phyloP scores from a whole-genome alignment of 2,329 filamentous ascomycete genomes.

The Cadophora luteo-olivacea region DNA sequence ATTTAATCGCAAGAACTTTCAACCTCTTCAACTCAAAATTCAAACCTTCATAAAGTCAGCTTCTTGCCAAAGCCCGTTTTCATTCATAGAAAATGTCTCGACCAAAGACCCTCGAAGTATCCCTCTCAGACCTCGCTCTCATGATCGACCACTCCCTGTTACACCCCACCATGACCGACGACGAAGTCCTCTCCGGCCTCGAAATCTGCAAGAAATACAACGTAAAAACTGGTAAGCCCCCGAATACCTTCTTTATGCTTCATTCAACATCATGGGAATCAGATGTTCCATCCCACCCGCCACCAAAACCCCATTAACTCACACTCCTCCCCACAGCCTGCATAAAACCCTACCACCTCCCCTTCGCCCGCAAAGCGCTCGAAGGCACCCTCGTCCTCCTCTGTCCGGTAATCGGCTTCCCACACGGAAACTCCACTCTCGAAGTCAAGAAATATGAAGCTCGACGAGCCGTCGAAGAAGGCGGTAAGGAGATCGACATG shows the following conservation, averaged over 20 bases:
- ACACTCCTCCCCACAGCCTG: slow-evolving; percentile 49
- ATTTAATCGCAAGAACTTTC: neutral
- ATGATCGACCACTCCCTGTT: slow-evolving; percentile 67
- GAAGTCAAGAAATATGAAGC: slow-evolving; percentile 62
- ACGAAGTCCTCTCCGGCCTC: slow-evolving; percentile 57
- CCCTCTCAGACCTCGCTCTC: slow-evolving; percentile 55
- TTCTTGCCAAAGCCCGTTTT: neutral
- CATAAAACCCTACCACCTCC: slow-evolving; percentile 62
- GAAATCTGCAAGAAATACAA: slow-evolving; percentile 53
- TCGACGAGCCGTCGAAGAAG: slow-evolving; percentile 52
- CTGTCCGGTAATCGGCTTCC: slow-evolving; percentile 63
- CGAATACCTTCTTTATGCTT: too few relatives aligned
- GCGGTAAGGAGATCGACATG: slow-evolving; percentile 64
- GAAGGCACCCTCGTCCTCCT: slow-evolving; percentile 52
- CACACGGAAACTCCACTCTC: slow-evolving; percentile 62
- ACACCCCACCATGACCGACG: slow-evolving; percentile 66
- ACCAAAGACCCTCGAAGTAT: slow-evolving; percentile 47
- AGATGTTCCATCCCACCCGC: neutral
- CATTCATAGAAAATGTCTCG: slow-evolving; percentile 3
- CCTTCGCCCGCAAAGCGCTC: slow-evolving; percentile 55
- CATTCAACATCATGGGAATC: slow-evolving; percentile 1
- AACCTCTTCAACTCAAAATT: neutral
- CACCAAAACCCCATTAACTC: too few relatives aligned
- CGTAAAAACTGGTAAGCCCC: slow-evolving; percentile 52
- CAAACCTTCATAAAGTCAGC: neutral